Conservation (phyloP, 352 stramenopile species). For the Blastocystis hominis region DNA sequence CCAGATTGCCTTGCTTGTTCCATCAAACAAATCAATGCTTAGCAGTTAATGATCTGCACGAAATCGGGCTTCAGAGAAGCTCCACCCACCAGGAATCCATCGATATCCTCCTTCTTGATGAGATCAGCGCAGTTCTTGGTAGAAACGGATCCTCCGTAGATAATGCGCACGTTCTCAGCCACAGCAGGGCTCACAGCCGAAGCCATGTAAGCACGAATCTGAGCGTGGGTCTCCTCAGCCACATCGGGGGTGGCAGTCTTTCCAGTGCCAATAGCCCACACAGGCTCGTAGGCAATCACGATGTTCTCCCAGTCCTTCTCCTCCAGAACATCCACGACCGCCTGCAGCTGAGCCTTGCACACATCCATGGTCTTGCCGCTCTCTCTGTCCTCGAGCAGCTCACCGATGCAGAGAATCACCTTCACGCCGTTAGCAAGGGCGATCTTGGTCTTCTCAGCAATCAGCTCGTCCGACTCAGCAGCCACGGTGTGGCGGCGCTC, state of each 20-base stretch:
- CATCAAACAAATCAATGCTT: constrained; percentile 6
- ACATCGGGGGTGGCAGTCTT: constrained; percentile 77
- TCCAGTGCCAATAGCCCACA: constrained; percentile 90
- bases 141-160: constrained; percentile 75
- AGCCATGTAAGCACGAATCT: constrained; percentile 70
- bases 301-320: constrained; percentile 71
- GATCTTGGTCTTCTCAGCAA: constrained; percentile 72
- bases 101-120: constrained; percentile 75
- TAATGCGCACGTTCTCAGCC: constrained; percentile 68
- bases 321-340: constrained; percentile 73
- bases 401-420: constrained; percentile 84
- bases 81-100: constrained; percentile 84
- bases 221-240: constrained; percentile 71
- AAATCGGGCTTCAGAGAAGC: constrained; percentile 84
- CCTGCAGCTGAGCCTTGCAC: constrained; percentile 86
- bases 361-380: constrained; percentile 79
- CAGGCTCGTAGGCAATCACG: constrained; percentile 85
- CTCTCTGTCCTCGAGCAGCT: constrained; percentile 79
- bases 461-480: constrained; percentile 74
- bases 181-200: constrained; percentile 68
- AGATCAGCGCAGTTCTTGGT: constrained; percentile 76
- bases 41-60: constrained; percentile 69
- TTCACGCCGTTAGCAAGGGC: constrained; percentile 76
- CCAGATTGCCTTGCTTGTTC: not conserved
- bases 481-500: constrained; percentile 74